Percentiles rank a stretch among this genome's conserved stretches.
Conservation (phyloP, 2,329 filamentous ascomycete species). For the Colletotrichum navitas region DNA sequence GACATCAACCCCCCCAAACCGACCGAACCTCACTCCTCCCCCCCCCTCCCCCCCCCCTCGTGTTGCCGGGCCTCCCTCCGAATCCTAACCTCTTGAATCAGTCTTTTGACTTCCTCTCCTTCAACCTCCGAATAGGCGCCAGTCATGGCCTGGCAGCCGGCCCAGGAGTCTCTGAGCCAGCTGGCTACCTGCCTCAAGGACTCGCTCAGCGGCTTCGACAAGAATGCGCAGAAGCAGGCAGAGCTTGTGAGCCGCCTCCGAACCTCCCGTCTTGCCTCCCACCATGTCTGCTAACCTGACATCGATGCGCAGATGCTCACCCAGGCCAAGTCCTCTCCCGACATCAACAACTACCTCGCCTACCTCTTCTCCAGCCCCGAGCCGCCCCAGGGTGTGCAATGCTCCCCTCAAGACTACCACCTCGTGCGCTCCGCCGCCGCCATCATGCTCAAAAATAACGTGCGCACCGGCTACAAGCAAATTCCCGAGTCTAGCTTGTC, state of each 20-base stretch:
- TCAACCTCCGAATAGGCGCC: conserved; percentile 43
- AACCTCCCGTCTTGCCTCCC: conserved; percentile 26
- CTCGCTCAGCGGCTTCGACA: conserved; percentile 88
- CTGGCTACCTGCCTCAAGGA: conserved; percentile 90
- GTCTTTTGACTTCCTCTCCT: conserved; percentile 39
- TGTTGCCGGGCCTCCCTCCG: conserved; percentile 26
- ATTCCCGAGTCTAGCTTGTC: conserved; percentile 80
- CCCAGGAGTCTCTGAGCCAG: conserved; percentile 88
- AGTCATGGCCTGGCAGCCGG: conserved; percentile 92
- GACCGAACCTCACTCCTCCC: conserved; percentile 18
- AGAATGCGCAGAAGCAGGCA: conserved; percentile 86
- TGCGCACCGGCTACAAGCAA: conserved; percentile 79
- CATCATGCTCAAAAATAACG: conserved; percentile 96
- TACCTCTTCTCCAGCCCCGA: conserved; percentile 85
- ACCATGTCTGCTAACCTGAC: conserved; percentile 44
- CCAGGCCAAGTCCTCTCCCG: conserved; percentile 88
- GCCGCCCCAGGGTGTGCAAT: conserved; percentile 70
- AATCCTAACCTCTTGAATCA: conserved; percentile 32
- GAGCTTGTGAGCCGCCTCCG: conserved; percentile 74
- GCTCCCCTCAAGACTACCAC: conserved; percentile 73
- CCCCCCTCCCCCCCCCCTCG: conserved; percentile 23
- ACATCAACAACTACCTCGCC: conserved; percentile 97
- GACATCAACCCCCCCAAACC: conserved; percentile 10
- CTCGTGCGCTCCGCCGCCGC: conserved; percentile 88
- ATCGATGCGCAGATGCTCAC: conserved; percentile 80